Evolutionary conservation across 768 basidiomycete species (phyloP), one percentile per base, ranked within the genome.

Genomic region (Mycena galopus): DNA sequence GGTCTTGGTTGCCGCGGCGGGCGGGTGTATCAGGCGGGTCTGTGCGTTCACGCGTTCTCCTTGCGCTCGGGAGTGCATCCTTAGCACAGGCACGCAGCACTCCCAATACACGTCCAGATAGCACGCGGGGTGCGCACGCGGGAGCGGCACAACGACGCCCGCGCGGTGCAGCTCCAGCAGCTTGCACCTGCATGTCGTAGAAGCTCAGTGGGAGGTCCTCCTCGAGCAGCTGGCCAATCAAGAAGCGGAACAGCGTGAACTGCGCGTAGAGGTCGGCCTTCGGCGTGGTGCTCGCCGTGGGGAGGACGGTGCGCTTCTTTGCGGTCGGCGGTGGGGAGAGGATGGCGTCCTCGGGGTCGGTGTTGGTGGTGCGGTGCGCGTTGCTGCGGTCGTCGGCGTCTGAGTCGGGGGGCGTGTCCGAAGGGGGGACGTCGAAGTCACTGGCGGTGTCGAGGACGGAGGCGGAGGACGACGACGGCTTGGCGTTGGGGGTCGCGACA

Each of bases 171-270:
- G 79, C 76, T 95, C 94, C 25, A 95, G 85, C 3, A 95, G 85
- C 74, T 94, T 94, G 73, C 89, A 91, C 87, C 9, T 84, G 81
- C 25, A 94, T 76, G 47, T 87, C 82, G 76, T 93, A 93, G 87
- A 90, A 92, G 0, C 86, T 81, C 1, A 87, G 77, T 11, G 83
- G 72, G 53, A 87, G 88, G 25, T 92, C 89, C 76, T 94, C 93
- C 76, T 94, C 91, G 33, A 94, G 86, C 17, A 92, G 80, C 73
- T 92, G 87, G 4, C 92, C 92, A 0, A 92, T 93, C 3, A 92
- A 88, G 76, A 91, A 94, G 1, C 90, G 87, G 21, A 93, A 77
- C 17, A 94, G 83, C 0, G 86, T 85, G 78, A 88, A 91, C 60
- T 82, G 81, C 1, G 70, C 17, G 75, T 67, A 61, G 11, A 71